Conservation (phyloP, 257 asterid species). For the Voacanga thouarsii region DNA sequence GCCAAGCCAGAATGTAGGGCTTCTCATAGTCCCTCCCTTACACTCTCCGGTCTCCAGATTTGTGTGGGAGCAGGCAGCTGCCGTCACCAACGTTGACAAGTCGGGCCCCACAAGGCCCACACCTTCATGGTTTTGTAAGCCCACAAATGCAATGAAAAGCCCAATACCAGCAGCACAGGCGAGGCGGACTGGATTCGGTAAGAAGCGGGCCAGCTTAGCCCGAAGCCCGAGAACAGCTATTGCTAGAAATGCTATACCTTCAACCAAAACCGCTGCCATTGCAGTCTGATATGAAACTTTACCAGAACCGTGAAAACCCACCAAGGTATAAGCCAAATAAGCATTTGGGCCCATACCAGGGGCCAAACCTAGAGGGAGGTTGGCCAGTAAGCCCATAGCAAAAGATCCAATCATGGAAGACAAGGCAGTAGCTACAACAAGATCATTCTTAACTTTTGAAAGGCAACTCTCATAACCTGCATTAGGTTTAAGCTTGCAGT, state of each 20-base stretch:
- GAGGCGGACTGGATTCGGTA: conserved; percentile 50
- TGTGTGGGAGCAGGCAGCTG: conserved; percentile 43
- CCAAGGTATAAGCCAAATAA: conserved; percentile 59
- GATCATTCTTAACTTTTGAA: conserved; percentile 49
- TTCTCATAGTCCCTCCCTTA: conserved; percentile 55
- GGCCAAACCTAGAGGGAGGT: conserved; percentile 70
- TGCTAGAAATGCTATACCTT: conserved; percentile 60
- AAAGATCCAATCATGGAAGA: conserved; percentile 69
- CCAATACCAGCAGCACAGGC: conserved; percentile 75
- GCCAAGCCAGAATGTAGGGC: conserved; percentile 81
- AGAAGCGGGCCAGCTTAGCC: conserved; percentile 56
- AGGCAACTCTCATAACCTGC: conserved; percentile 57
- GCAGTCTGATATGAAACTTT: conserved; percentile 51
- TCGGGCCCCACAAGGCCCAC: conserved; percentile 71
- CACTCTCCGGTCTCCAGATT: conserved; percentile 54
- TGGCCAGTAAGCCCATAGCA: conserved; percentile 71
- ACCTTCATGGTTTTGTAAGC: conserved; percentile 61
- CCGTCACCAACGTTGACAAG: conserved; percentile 41
- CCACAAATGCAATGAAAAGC: conserved; percentile 68
- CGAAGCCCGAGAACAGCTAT: conserved; percentile 70
- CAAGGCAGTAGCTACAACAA: conserved; percentile 59
- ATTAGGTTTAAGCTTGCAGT: conserved; percentile 44
- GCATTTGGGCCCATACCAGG: conserved; percentile 86
- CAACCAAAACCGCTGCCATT: conserved; percentile 62
- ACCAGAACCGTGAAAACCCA: conserved; percentile 78